Evolutionary conservation across 208 protist genomes (phyloP).

Genomic region (Acanthamoeba culbertsoni): DNA sequence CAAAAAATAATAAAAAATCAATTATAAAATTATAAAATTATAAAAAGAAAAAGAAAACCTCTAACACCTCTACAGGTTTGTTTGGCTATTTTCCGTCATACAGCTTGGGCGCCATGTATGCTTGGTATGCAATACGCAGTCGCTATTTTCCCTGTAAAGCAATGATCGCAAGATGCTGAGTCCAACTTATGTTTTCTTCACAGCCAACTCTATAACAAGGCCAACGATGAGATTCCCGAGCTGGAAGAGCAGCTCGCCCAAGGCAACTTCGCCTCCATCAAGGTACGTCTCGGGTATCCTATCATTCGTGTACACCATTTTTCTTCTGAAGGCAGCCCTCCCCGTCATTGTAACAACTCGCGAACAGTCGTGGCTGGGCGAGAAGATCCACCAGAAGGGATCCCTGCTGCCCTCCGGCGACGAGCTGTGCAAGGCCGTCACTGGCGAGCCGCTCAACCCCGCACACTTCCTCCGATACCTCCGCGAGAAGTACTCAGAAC

Average conservation of each 20-base stretch:
- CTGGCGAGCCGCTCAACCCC: background rate
- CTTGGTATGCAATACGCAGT: background rate
- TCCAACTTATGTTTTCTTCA: no score
- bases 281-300: background rate
- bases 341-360: no score
- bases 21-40: background rate
- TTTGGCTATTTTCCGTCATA: slow-evolving; percentile 29
- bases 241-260: background rate
- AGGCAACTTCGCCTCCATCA: background rate
- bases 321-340: no score
- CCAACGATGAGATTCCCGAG: background rate
- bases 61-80: background rate
- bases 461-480: background rate
- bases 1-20: background rate
- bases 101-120: slow-evolving; percentile 47
- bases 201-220: slow-evolving; percentile 14
- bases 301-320: no score
- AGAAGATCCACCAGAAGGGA: background rate
- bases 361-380: background rate
- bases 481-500: background rate
- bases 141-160: background rate
- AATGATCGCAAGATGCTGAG: no score
- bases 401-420: background rate
- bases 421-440: slow-evolving; percentile 12
- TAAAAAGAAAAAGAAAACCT: no score